These are phyloP conservation scores for Phytopythium montanum DNA, from an alignment of 352 stramenopile species.

Conservation along the genomic window DNA sequence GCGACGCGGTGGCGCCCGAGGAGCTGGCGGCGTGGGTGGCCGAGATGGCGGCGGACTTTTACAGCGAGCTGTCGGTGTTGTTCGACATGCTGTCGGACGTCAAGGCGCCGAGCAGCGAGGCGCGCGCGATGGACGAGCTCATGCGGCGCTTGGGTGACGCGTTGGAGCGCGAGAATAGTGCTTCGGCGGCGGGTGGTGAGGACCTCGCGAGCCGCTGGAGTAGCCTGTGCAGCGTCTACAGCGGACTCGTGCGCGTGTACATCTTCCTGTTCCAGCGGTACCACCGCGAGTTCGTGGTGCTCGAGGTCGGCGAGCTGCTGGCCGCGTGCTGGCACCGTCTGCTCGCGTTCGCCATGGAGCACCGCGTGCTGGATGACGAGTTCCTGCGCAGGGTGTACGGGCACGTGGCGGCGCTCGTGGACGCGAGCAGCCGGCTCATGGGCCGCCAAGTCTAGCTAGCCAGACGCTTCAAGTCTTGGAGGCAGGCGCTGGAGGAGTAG, in stretches of 20 bases:
- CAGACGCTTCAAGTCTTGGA: not conserved
- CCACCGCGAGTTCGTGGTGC: conserved; percentile 45
- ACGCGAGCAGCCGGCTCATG: conserved; percentile 7
- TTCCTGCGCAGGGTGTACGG: conserved; percentile 56
- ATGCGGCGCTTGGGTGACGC: conserved; percentile 38
- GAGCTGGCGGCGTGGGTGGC: conserved; percentile 42
- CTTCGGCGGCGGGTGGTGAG: conserved; percentile 8
- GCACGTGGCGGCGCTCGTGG: conserved; percentile 44
- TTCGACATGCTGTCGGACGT: conserved; percentile 72
- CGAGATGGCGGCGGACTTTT: conserved; percentile 64
- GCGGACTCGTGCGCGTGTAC: conserved; percentile 60
- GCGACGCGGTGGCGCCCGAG: conserved; percentile 29
- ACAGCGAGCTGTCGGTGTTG: conserved; percentile 55
- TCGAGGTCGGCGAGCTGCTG: conserved; percentile 57
- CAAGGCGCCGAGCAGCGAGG: conserved; percentile 37
- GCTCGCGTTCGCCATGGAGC: conserved; percentile 57
- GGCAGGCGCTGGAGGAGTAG: no score
- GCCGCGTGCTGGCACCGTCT: conserved; percentile 54
- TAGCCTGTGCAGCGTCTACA: conserved; percentile 51
- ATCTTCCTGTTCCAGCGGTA: conserved; percentile 61
- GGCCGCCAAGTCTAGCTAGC: not conserved
- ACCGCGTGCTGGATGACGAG: conserved; percentile 52
- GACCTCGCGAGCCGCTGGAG: conserved; percentile 16
- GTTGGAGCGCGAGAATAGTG: conserved; percentile 16
- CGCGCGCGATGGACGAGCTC: conserved; percentile 49